Evolutionary conservation across 345 rosid genomes (phyloP).

Genomic region (Gossypium ekmanianum): DNA sequence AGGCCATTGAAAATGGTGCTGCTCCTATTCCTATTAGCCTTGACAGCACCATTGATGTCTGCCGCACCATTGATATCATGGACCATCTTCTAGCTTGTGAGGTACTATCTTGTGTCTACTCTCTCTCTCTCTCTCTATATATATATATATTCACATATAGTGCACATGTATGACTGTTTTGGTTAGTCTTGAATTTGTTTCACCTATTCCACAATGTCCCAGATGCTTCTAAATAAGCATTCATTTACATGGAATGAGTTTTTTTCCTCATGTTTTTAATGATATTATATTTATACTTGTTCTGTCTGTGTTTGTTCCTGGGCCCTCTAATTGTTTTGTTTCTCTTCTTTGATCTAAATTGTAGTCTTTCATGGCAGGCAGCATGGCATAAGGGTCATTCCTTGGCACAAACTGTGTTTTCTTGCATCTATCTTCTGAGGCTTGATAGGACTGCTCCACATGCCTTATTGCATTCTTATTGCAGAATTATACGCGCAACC

Average conservation of each 20-base stretch:
- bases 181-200: background rate
- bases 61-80: constrained; percentile 78
- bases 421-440: constrained; percentile 90
- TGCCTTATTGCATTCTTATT: constrained; percentile 81
- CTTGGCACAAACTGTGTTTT: constrained; percentile 95
- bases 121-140: too few relatives aligned
- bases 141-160: background rate
- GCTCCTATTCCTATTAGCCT: constrained; percentile 76
- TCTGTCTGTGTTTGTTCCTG: background rate
- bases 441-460: constrained; percentile 87
- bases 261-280: background rate
- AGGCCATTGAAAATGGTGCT: constrained; percentile 84
- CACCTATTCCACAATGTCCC: background rate
- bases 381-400: constrained; percentile 99
- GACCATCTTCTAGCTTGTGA: constrained; percentile 94
- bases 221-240: background rate
- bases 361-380: constrained; percentile 58
- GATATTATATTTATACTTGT: background rate
- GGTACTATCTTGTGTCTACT: constrained; percentile 38
- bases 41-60: constrained; percentile 63
- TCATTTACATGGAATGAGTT: background rate
- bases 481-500: constrained; percentile 79
- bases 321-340: background rate
- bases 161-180: background rate
- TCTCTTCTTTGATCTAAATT: constrained; percentile 19